phyloP scores from a whole-genome alignment of 2,329 filamentous ascomycete genomes.

The Fusarium sp. region DNA sequence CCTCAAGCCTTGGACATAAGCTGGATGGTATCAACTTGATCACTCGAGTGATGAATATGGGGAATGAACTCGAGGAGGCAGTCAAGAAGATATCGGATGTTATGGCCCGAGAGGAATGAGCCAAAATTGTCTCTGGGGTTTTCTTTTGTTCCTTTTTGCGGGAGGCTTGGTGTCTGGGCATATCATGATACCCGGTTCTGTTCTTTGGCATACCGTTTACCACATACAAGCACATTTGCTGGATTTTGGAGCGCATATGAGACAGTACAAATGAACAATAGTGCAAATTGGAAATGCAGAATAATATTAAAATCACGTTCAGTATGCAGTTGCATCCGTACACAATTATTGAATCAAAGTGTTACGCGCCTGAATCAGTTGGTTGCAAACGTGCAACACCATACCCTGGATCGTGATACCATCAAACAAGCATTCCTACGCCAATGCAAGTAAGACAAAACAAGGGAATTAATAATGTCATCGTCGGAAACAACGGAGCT shows the following conservation, averaged over 20 bases:
- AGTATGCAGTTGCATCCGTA: not conserved
- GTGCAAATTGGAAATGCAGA: not conserved
- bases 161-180: not conserved
- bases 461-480: not conserved
- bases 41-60: not conserved
- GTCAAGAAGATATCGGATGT: not conserved
- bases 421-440: not conserved
- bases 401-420: conserved; percentile 5
- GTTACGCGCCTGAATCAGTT: not conserved
- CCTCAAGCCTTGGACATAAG: not conserved
- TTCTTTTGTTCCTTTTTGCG: not conserved
- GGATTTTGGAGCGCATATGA: not conserved
- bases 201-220: not conserved
- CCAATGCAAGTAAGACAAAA: not conserved
- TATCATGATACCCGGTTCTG: not conserved
- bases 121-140: not conserved
- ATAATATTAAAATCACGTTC: not conserved
- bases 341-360: not conserved
- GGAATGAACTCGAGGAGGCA: not conserved
- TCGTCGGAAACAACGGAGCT: conserved; percentile 17
- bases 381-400: not conserved
- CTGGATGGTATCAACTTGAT: not conserved
- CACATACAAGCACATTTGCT: not conserved
- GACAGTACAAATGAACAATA: not conserved
- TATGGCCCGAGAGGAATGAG: not conserved